phyloP scores from a whole-genome alignment of 306 rosid genomes.

The Begonia peltatifolia region DNA sequence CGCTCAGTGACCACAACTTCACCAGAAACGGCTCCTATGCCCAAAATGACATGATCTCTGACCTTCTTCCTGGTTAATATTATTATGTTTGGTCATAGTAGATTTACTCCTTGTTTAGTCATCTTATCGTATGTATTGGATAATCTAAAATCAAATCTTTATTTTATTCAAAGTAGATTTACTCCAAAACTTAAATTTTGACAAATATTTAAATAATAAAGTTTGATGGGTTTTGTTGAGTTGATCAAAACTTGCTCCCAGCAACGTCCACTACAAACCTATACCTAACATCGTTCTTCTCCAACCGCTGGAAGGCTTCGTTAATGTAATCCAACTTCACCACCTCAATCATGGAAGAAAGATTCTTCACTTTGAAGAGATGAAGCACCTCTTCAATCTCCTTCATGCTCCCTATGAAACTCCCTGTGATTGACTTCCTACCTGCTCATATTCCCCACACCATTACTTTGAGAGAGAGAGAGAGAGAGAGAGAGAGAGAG shows the following conservation, averaged over 20 bases:
- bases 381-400: conserved; percentile 22
- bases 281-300: conserved; percentile 83
- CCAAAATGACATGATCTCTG: conserved; percentile 38
- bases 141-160: too few relatives aligned
- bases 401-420: conserved; percentile 37
- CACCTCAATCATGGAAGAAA: conserved; percentile 53
- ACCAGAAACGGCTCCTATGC: conserved; percentile 40
- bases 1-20: conserved; percentile 71
- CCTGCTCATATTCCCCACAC: conserved; percentile 9
- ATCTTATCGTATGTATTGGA: too few relatives aligned
- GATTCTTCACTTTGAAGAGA: conserved; percentile 39
- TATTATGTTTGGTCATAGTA: too few relatives aligned
- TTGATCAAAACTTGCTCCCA: conserved; percentile 31
- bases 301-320: conserved; percentile 68
- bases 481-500: neutral
- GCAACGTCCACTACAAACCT: conserved; percentile 83
- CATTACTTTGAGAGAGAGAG: neutral
- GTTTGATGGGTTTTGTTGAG: too few relatives aligned
- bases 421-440: conserved; percentile 24
- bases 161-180: too few relatives aligned
- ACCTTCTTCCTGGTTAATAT: conserved; percentile 1
- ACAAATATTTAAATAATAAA: too few relatives aligned
- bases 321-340: conserved; percentile 69
- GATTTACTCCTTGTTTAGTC: too few relatives aligned
- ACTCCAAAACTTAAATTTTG: too few relatives aligned